These are phyloP conservation scores for Lentinula lateritia DNA, from an alignment of 768 basidiomycete species.

Conservation along the genomic window DNA sequence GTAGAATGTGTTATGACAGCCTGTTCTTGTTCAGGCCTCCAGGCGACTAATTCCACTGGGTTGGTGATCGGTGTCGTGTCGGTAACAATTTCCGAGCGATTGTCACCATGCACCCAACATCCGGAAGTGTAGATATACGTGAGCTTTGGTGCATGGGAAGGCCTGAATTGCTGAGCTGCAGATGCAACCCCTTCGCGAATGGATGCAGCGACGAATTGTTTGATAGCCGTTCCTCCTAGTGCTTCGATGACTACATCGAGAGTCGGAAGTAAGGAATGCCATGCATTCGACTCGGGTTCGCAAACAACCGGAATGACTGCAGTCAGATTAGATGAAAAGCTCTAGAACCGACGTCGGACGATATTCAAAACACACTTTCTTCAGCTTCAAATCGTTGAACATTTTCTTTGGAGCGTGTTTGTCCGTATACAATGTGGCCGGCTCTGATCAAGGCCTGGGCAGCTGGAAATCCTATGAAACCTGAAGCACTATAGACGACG, in stretches of 20 bases:
- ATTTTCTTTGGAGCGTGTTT: constrained; percentile 31
- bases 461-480: constrained; percentile 38
- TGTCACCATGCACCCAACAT: constrained; percentile 38
- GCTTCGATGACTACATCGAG: constrained; percentile 31
- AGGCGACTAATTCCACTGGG: constrained; percentile 21
- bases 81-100: constrained; percentile 22
- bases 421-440: constrained; percentile 41
- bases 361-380: constrained; percentile 27
- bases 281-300: constrained; percentile 15
- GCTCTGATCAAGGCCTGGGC: constrained; percentile 39
- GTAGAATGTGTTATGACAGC: constrained; percentile 18
- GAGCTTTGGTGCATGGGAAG: constrained; percentile 28
- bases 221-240: constrained; percentile 18
- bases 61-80: constrained; percentile 27
- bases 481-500: constrained; percentile 28
- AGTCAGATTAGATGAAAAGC: too few relatives aligned
- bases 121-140: constrained; percentile 42
- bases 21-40: constrained; percentile 30
- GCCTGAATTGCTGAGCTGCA: constrained; percentile 19
- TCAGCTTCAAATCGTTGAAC: constrained; percentile 27
- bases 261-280: constrained; percentile 20
- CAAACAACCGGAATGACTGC: constrained; percentile 33
- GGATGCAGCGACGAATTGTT: constrained; percentile 14
- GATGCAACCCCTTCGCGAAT: constrained; percentile 20
- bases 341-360: too few relatives aligned